phyloP scores from a whole-genome alignment of 1,284 basidiomycete species.

The Stygiomarasmius scandens region DNA sequence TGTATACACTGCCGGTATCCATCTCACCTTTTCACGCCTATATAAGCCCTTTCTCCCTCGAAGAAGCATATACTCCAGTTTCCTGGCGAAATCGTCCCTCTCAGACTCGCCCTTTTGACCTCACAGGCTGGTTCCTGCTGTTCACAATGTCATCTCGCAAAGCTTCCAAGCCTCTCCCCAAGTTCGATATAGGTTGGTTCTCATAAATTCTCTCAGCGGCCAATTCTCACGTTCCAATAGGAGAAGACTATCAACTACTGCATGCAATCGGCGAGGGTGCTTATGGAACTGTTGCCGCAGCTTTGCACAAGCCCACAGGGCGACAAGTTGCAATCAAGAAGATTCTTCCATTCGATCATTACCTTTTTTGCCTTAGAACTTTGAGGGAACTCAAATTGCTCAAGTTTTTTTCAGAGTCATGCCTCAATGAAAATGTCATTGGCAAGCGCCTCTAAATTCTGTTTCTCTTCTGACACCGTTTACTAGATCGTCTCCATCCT shows the following conservation, averaged over 20 bases:
- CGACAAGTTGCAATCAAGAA: slow-evolving; percentile 80
- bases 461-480: neutral
- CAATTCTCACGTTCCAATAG: slow-evolving; percentile 34
- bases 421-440: slow-evolving; percentile 76
- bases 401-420: slow-evolving; percentile 83
- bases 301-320: slow-evolving; percentile 64
- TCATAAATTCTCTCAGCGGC: slow-evolving; percentile 1
- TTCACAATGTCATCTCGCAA: slow-evolving; percentile 50
- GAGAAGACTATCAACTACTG: slow-evolving; percentile 71
- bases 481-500: slow-evolving; percentile 3
- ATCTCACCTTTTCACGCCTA: neutral
- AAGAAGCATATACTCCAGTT: neutral
- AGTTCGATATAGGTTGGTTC: slow-evolving; percentile 65
- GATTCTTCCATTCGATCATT: slow-evolving; percentile 83
- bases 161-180: slow-evolving; percentile 56
- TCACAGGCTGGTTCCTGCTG: slow-evolving; percentile 26
- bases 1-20: slow-evolving; percentile 1
- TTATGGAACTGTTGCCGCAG: slow-evolving; percentile 73
- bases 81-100: neutral
- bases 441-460: neutral
- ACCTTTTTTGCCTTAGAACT: slow-evolving; percentile 80
- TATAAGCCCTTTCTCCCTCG: neutral
- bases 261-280: slow-evolving; percentile 80
- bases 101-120: slow-evolving; percentile 9
- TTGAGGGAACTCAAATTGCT: slow-evolving; percentile 80